These are phyloP conservation scores for Neurospora sublineolata DNA, from an alignment of 495 filamentous ascomycete genomes.

Conservation along the genomic window DNA sequence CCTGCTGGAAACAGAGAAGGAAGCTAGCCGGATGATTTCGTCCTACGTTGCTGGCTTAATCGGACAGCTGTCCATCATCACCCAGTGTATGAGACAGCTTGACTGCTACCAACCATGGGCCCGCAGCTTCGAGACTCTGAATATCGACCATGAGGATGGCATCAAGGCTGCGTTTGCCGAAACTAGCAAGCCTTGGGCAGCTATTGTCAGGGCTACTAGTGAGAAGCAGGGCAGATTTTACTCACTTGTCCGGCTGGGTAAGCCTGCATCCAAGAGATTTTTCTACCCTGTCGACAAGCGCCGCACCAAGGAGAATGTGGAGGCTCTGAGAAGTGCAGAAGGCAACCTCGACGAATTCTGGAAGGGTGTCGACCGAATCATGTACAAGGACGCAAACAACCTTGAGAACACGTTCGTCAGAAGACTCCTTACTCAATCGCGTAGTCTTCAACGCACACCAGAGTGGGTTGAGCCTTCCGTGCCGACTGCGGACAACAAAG, in stretches of 20 bases:
- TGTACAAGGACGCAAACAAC: conserved; percentile 1
- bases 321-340: conserved; percentile 29
- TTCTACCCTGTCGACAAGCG: conserved; percentile 40
- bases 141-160: conserved; percentile 10
- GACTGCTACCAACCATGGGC: conserved; percentile 39
- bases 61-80: conserved; percentile 33
- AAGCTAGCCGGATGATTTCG: conserved; percentile 28
- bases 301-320: conserved; percentile 31
- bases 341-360: conserved; percentile 40
- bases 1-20: conserved; percentile 25
- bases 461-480: conserved; percentile 33
- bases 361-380: conserved; percentile 9
- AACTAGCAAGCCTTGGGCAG: conserved; percentile 2
- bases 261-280: conserved; percentile 24
- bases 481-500: not conserved
- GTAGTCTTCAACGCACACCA: conserved; percentile 34
- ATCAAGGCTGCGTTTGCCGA: conserved; percentile 12
- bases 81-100: conserved; percentile 31
- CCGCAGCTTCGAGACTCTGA: conserved; percentile 19
- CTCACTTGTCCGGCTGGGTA: conserved; percentile 13
- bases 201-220: conserved; percentile 7
- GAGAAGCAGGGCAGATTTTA: not conserved
- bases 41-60: conserved; percentile 21
- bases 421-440: conserved; percentile 20
- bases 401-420: conserved; percentile 10